phyloP scores from a whole-genome alignment of 1,284 basidiomycete species.

The Moesziomyces sp. region DNA sequence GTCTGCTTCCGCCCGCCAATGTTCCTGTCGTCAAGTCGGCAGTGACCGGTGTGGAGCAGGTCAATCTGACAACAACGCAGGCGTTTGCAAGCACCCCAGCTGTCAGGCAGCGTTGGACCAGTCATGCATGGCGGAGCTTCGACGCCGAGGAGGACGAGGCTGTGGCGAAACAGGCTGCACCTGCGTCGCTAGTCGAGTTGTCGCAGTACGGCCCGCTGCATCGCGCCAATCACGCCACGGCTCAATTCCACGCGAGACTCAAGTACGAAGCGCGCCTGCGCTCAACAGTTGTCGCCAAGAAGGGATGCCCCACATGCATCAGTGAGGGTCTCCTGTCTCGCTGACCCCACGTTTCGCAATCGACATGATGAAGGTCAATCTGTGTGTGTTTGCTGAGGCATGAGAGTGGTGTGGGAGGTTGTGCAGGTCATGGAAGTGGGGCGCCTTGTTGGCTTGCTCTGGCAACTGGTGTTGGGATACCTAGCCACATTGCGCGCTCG shows the following conservation, averaged over 20 bases:
- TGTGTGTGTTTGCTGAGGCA: not conserved
- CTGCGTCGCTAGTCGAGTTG: slow-evolving; percentile 10
- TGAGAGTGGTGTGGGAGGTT: not conserved
- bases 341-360: not conserved
- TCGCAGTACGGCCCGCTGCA: slow-evolving; percentile 36
- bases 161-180: slow-evolving; percentile 5
- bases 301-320: slow-evolving; percentile 37
- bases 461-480: slow-evolving; percentile 28
- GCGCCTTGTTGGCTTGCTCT: slow-evolving; percentile 12
- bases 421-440: not conserved
- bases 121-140: not conserved
- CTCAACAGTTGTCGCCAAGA: slow-evolving; percentile 25
- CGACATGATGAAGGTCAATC: no score
- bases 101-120: slow-evolving; percentile 27
- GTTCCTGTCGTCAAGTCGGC: slow-evolving; percentile 13
- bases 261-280: slow-evolving; percentile 42
- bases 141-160: not conserved
- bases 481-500: slow-evolving; percentile 54
- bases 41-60: not conserved
- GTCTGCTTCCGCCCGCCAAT: slow-evolving; percentile 35
- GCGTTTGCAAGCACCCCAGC: slow-evolving; percentile 25
- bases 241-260: slow-evolving; percentile 32
- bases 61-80: slow-evolving; percentile 35
- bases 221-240: slow-evolving; percentile 16
- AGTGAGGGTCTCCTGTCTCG: slow-evolving; percentile 15